Base-by-base conservation (phyloP, 139 green algal genomes). In the Auxenochlorella pyrenoidosa region DNA sequence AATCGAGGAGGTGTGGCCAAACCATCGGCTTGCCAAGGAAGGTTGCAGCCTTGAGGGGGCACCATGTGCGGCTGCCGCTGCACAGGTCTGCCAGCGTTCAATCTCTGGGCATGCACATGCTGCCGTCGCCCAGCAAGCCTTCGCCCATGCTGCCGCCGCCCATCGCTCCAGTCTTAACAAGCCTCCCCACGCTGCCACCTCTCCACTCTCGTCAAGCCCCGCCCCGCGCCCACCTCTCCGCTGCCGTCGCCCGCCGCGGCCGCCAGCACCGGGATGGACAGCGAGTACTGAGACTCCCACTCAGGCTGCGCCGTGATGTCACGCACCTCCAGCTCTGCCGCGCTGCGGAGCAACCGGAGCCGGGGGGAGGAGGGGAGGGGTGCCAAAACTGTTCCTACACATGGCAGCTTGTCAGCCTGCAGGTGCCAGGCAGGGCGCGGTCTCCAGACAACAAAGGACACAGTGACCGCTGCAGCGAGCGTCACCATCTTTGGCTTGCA, bases 191-290 rank as follows among this genome's bases (percentile, higher is more conserved):
- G n/a, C n/a, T n/a, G n/a, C n/a, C n/a, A n/a, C n/a, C n/a, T n/a
- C n/a, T n/a, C n/a, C 1, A 30, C 70, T 51, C 36, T 18, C 18
- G 2, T n/a, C 36, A 30, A 21, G 36, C 40, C 40, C 26, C 0
- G 22, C 40, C 24, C 40, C 6, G 38, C 12, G 13, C 60, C 12
- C 79, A 88, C 87, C 87, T 88, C 90, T 60, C 90, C 77, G 15
- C 44, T 63, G 34, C 77, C 90, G 6, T 82, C 54, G 44, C 47
- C 30, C 28, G 58, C 75, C 30, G 89, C 41, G 34, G 79, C 58
- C 32, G 89, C 92, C 75, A 94, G 87, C 41, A 94, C 91, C 15
- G 92, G 92, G 44, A 94, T 92, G 22, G 75, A 75, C 73, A 92
- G 73, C 3, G 75, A 60, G 43, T 91, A 90, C 13, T 72, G 51